These are phyloP conservation scores for Phialemonium atrogriseum DNA, from an alignment of 2,329 filamentous ascomycete genomes.

Conservation along the genomic window DNA sequence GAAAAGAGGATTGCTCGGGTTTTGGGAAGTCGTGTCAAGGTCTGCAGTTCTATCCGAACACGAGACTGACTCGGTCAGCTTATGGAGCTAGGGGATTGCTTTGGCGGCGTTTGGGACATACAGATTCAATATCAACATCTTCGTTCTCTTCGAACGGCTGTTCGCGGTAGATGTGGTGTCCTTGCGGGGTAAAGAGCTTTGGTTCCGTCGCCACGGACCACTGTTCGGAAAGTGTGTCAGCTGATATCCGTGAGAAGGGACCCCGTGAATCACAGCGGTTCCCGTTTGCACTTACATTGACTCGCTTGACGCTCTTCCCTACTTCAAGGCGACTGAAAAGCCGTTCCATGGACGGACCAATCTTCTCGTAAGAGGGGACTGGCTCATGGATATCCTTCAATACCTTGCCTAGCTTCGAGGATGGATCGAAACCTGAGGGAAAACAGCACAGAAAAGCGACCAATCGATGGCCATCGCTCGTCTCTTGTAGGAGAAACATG, in stretches of 20 bases:
- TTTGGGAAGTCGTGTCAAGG: slow-evolving; percentile 38
- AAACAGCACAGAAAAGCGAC: slow-evolving; percentile 45
- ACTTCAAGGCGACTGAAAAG: slow-evolving; percentile 40
- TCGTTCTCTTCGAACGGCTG: slow-evolving; percentile 24
- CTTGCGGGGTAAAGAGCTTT: slow-evolving; percentile 28
- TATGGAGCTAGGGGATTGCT: not conserved
- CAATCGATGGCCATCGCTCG: slow-evolving; percentile 29
- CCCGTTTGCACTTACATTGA: slow-evolving; percentile 32
- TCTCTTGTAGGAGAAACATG: slow-evolving; percentile 39
- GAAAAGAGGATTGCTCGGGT: slow-evolving; percentile 41
- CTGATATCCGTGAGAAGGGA: no score
- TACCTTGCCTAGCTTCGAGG: slow-evolving; percentile 37
- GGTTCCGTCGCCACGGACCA: slow-evolving; percentile 39
- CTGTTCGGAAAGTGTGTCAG: no score
- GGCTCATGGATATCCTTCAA: slow-evolving; percentile 41
- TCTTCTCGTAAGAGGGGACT: slow-evolving; percentile 46
- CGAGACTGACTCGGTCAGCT: slow-evolving; percentile 15
- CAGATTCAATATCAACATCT: slow-evolving; percentile 29
- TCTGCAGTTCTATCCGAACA: slow-evolving; percentile 43
- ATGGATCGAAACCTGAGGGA: slow-evolving; percentile 43
- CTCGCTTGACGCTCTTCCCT: slow-evolving; percentile 39
- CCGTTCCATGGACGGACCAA: slow-evolving; percentile 45
- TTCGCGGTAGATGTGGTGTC: slow-evolving; percentile 27
- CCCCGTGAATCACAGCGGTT: no score
- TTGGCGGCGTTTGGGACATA: slow-evolving; percentile 9